Conservation (phyloP, 495 filamentous ascomycete genomes). For the Aspergillus ellipticus region DNA sequence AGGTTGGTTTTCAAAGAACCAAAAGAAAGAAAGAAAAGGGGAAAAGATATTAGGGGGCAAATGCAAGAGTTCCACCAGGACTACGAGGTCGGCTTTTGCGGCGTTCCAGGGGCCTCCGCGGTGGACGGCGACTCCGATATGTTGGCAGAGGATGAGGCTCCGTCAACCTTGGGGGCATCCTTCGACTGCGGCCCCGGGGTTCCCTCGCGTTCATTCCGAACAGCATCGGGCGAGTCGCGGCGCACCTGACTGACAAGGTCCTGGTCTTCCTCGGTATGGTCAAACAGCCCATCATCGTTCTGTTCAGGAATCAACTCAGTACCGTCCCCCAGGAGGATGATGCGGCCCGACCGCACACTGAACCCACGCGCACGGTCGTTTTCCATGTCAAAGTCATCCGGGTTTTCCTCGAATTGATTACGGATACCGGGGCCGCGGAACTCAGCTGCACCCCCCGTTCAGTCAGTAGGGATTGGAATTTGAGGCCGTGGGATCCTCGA, state of each 20-base stretch:
- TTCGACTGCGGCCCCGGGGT: slow-evolving; percentile 53
- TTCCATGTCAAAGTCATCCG: slow-evolving; percentile 88
- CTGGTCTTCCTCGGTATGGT: slow-evolving; percentile 77
- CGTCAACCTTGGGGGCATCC: slow-evolving; percentile 21
- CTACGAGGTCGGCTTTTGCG: slow-evolving; percentile 31
- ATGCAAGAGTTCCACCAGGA: slow-evolving; percentile 16
- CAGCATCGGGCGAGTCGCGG: slow-evolving; percentile 34
- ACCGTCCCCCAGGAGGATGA: slow-evolving; percentile 93
- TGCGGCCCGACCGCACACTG: slow-evolving; percentile 67
- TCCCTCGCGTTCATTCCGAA: slow-evolving; percentile 50
- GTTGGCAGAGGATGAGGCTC: slow-evolving; percentile 24
- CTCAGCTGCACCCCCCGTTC: slow-evolving; percentile 67
- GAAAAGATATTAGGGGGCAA: background rate
- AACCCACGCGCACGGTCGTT: slow-evolving; percentile 60
- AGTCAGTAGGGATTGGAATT: slow-evolving; percentile 47
- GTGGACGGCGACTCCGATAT: slow-evolving; percentile 49
- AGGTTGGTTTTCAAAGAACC: slow-evolving; percentile 20
- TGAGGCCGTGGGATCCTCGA: slow-evolving; percentile 44
- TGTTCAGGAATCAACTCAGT: slow-evolving; percentile 83
- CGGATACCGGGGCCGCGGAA: slow-evolving; percentile 82
- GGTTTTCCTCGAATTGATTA: slow-evolving; percentile 87
- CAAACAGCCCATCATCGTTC: slow-evolving; percentile 88
- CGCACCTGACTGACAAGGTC: slow-evolving; percentile 59
- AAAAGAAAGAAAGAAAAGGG: slow-evolving; percentile 15
- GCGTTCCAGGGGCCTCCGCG: slow-evolving; percentile 27